Conservation (phyloP, 805 yeast species). For the Zygosaccharomyces siamensis region DNA sequence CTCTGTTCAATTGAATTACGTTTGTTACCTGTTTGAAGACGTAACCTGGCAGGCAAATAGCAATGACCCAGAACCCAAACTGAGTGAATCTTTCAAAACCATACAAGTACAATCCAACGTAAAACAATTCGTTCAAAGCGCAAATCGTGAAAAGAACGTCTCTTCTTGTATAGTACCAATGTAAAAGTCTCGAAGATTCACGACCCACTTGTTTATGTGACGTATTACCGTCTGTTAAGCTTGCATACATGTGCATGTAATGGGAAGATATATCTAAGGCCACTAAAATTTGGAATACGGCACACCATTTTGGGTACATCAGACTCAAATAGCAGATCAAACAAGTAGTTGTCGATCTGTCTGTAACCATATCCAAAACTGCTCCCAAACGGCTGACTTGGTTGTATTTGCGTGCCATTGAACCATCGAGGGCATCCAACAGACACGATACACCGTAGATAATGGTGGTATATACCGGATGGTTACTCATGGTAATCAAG, state of each 20-base stretch:
- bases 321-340: constrained; percentile 80
- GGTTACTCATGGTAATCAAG: constrained; percentile 72
- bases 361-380: constrained; percentile 97
- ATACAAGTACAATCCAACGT: constrained; percentile 78
- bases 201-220: constrained; percentile 81
- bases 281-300: constrained; percentile 73
- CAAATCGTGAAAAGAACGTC: constrained; percentile 82
- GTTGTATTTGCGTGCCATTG: constrained; percentile 82
- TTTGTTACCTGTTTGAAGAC: constrained; percentile 85
- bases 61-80: constrained; percentile 54
- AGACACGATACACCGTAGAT: constrained; percentile 85
- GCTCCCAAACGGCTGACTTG: constrained; percentile 95
- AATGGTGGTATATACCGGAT: constrained; percentile 72
- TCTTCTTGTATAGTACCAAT: constrained; percentile 82
- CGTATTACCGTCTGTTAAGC: constrained; percentile 68
- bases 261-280: constrained; percentile 89
- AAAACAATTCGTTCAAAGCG: constrained; percentile 89
- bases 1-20: constrained; percentile 80
- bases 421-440: constrained; percentile 94
- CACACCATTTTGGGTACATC: constrained; percentile 56
- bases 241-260: constrained; percentile 98
- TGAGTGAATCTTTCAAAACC: constrained; percentile 48
- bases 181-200: constrained; percentile 65
- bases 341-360: constrained; percentile 94
- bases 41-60: constrained; percentile 78